Percentiles rank a stretch among this genome's conserved stretches.
These are phyloP conservation scores for Chamaenerion angustifolium DNA, from an alignment of 345 rosid genomes.

Conservation along the genomic window DNA sequence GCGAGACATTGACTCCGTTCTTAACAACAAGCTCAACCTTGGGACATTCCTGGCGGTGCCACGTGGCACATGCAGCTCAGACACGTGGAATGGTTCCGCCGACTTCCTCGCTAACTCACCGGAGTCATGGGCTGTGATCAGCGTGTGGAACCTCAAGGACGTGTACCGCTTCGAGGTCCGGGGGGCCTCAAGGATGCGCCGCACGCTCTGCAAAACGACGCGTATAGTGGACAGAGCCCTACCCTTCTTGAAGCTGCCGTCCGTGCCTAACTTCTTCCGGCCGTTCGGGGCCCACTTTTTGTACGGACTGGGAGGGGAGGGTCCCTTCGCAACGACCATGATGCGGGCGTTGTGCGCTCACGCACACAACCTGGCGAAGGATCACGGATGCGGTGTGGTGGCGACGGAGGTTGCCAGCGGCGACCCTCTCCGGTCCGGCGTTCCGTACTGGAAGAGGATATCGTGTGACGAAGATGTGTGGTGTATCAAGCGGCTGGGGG, in stretches of 20 bases:
- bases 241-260: slow-evolving; percentile 68
- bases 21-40: slow-evolving; percentile 51
- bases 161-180: slow-evolving; percentile 62
- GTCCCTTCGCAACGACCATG: slow-evolving; percentile 51
- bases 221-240: slow-evolving; percentile 51
- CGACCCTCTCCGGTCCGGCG: slow-evolving; percentile 34
- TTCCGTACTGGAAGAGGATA: slow-evolving; percentile 72
- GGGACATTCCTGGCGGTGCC: slow-evolving; percentile 84
- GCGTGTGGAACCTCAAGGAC: slow-evolving; percentile 85
- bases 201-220: slow-evolving; percentile 47
- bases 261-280: slow-evolving; percentile 71
- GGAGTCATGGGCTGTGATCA: slow-evolving; percentile 72
- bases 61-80: slow-evolving; percentile 17
- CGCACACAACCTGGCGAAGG: slow-evolving; percentile 79
- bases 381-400: slow-evolving; percentile 54
- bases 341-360: slow-evolving; percentile 56
- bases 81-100: slow-evolving; percentile 49
- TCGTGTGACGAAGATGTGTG: slow-evolving; percentile 77
- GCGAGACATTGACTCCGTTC: slow-evolving; percentile 72
- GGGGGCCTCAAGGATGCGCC: slow-evolving; percentile 50
- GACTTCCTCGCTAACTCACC: slow-evolving; percentile 55
- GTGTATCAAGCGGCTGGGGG: slow-evolving; percentile 88
- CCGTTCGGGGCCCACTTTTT: slow-evolving; percentile 72
- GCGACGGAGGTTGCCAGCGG: slow-evolving; percentile 65
- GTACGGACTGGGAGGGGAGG: slow-evolving; percentile 93